These are phyloP conservation scores for Solanum neorickii DNA, from an alignment of 257 asterid genomes.

Conservation along the genomic window DNA sequence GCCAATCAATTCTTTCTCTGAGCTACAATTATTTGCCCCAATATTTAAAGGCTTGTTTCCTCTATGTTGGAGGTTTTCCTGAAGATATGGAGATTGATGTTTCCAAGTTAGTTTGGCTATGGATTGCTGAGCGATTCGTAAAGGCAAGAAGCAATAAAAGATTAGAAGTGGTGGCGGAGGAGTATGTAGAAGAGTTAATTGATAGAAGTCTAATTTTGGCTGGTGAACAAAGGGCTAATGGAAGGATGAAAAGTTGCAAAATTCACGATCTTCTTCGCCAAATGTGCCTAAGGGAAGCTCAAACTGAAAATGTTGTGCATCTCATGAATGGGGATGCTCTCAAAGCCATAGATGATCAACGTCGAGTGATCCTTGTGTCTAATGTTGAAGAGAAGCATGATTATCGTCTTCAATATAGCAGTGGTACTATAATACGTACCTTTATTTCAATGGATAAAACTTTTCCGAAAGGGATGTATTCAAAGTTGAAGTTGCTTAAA, in stretches of 20 bases:
- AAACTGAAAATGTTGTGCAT: neutral
- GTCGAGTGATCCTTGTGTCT: too few species aligned
- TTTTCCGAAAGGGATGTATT: too few species aligned
- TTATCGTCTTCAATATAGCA: fast-evolving
- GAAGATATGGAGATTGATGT: neutral
- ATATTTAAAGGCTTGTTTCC: neutral
- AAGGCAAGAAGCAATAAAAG: neutral
- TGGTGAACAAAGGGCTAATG: neutral
- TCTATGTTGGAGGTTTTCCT: neutral
- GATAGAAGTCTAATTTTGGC: neutral
- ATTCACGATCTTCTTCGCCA: neutral
- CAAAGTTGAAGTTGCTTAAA: too few species aligned
- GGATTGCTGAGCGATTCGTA: conserved; percentile 9
- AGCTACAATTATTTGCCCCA: neutral
- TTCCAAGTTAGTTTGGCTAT: neutral
- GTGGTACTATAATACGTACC: too few species aligned
- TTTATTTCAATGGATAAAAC: fast-evolving
- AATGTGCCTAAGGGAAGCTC: neutral
- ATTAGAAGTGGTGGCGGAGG: neutral
- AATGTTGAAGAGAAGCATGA: fast-evolving
- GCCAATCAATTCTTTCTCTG: neutral
- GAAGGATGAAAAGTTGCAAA: neutral
- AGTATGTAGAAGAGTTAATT: neutral
- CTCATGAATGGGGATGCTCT: neutral
- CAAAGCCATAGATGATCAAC: neutral